These are phyloP conservation scores for Lipomyces mesembrius DNA, from an alignment of 805 yeast species.

Conservation along the genomic window DNA sequence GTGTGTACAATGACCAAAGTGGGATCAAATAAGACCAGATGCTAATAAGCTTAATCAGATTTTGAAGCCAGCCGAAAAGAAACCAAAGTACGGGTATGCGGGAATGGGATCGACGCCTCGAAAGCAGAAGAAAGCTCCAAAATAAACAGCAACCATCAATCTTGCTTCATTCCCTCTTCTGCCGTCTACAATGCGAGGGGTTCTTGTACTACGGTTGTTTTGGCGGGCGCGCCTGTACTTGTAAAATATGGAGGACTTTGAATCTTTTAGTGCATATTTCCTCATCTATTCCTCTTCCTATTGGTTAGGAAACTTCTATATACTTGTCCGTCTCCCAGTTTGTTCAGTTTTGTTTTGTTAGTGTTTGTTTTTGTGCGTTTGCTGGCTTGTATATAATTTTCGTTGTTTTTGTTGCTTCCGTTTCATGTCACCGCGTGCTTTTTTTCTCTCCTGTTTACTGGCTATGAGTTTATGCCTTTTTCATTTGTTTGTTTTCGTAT, in stretches of 20 bases:
- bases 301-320: slow-evolving; percentile 17
- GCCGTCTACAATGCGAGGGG: not conserved
- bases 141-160: slow-evolving; percentile 5
- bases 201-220: not conserved
- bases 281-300: slow-evolving; percentile 4
- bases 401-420: slow-evolving; percentile 6
- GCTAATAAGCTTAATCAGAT: slow-evolving; percentile 57
- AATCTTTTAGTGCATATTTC: not conserved
- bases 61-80: slow-evolving; percentile 97
- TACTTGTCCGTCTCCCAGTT: not conserved
- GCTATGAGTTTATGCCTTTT: not conserved
- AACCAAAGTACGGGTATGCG: slow-evolving; percentile 62
- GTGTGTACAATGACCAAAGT: not conserved
- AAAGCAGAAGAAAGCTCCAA: slow-evolving; percentile 32
- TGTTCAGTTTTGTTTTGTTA: not conserved
- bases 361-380: slow-evolving; percentile 2
- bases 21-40: not conserved
- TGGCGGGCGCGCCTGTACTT: not conserved
- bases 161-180: not conserved
- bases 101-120: slow-evolving; percentile 42
- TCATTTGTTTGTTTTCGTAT: not conserved
- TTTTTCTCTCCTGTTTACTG: not conserved
- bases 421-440: not conserved
- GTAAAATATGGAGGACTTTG: slow-evolving; percentile 5
- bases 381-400: slow-evolving; percentile 5